Base-by-base conservation (phyloP, 2,329 filamentous ascomycete genomes). In the Penicillium palitans region DNA sequence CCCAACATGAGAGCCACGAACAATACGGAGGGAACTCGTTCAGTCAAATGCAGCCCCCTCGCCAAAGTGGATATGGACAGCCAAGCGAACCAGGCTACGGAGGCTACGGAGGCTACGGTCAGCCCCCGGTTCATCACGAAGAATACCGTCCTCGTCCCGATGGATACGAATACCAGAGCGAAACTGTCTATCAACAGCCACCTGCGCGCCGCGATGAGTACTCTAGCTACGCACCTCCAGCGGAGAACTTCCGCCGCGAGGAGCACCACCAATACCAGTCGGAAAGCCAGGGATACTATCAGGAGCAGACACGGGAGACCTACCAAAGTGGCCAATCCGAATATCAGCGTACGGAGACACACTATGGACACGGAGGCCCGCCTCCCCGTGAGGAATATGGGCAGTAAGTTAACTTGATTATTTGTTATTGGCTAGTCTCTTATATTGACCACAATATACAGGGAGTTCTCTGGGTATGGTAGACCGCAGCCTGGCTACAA, bases 391-490 rank as follows among this genome's bases (percentile, higher is more conserved):
- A 47, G 45, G 63, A 58, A 41, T 57, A 57, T 52, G 52, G 63
- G 27, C 61, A 63, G 70, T 71, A 59, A 68, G 70, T 66, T 7
- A 51, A 50, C 21, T 41, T 58, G 33, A 56, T 54, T 47, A 24
- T 48, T 37, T 57, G 31, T 42, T 55, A 57, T 57, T 62, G 33
- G 62, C 48, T 44, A 40, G 15, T 55, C 13, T 44, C 15, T 25
- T 42, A 44, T 35, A 42, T 48, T 61, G 29, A 61, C 44, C 37
- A 41, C 13, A 45, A 39, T 50, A n/a, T 51, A 59, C 57, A 72
- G 67, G 41, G 61, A 59, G 37, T 63, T 46, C 59, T 58, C 65
- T 40, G 61, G 62, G 12, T 70, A 70, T 45, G 63, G 59, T 25
- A 61, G 55, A 39, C 47, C 57, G 10, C 62, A 60, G 37, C 60